These are phyloP conservation scores for Fusarium sp. DNA, from an alignment of 2,329 filamentous ascomycete genomes.

Conservation along the genomic window DNA sequence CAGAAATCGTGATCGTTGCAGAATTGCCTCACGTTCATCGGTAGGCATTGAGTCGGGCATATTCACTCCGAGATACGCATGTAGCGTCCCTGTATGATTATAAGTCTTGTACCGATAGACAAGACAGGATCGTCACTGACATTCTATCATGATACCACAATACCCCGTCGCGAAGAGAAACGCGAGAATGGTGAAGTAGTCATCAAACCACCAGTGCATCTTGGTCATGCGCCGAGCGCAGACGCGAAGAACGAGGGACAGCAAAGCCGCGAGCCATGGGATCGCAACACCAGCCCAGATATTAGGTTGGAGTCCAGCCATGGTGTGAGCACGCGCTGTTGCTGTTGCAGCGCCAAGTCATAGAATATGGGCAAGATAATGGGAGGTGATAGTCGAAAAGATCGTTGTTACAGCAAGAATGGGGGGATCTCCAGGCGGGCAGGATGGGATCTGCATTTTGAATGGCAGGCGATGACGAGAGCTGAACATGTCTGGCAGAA, in stretches of 20 bases:
- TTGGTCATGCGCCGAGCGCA: constrained; percentile 36
- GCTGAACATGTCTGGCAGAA: not conserved
- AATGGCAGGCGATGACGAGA: not conserved
- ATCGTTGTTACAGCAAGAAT: not conserved
- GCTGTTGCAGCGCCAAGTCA: not conserved
- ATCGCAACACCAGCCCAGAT: constrained; percentile 32
- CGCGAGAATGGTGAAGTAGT: constrained; percentile 32
- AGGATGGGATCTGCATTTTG: not conserved
- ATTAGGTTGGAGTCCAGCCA: constrained; percentile 37
- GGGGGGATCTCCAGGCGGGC: too few relatives aligned
- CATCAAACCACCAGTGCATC: constrained; percentile 36
- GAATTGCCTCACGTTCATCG: constrained; percentile 4
- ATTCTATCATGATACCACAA: constrained; percentile 29
- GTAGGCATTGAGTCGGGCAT: constrained; percentile 16
- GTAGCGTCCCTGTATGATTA: constrained; percentile 20
- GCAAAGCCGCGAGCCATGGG: constrained; percentile 35
- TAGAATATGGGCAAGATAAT: not conserved
- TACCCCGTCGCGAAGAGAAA: constrained; percentile 35
- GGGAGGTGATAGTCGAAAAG: not conserved
- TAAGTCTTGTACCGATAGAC: not conserved
- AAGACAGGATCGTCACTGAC: not conserved
- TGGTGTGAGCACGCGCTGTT: not conserved
- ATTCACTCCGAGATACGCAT: constrained; percentile 31
- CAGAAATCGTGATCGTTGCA: constrained; percentile 25
- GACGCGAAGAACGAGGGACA: constrained; percentile 25